These are phyloP conservation scores for Pulveroboletus sp. DNA, from an alignment of 768 basidiomycete genomes.

Conservation along the genomic window DNA sequence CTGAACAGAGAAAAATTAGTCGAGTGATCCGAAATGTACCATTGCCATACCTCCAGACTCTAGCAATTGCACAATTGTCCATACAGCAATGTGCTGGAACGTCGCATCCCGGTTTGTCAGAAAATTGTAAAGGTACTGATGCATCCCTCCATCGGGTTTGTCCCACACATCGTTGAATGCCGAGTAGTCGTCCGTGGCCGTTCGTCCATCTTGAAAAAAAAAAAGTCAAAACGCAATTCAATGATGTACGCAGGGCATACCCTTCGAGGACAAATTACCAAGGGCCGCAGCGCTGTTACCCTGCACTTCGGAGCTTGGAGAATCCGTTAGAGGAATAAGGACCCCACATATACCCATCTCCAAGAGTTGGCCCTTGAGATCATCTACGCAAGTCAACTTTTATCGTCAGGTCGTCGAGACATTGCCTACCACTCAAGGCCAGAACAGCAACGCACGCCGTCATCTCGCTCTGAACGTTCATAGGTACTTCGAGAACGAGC, in stretches of 20 bases:
- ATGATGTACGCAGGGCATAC: conserved; percentile 34
- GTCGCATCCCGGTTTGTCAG: conserved; percentile 90
- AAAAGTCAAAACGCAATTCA: neutral
- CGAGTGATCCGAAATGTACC: neutral
- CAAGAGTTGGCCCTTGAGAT: conserved; percentile 91
- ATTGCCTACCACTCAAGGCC: conserved; percentile 79
- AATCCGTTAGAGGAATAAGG: conserved; percentile 93
- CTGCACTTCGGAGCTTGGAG: conserved; percentile 94
- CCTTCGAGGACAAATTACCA: conserved; percentile 96
- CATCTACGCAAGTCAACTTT: conserved; percentile 52
- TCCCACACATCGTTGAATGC: conserved; percentile 99
- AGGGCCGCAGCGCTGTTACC: conserved; percentile 98
- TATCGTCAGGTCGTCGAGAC: neutral
- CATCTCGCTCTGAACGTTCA: conserved; percentile 99
- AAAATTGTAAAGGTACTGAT: conserved; percentile 91
- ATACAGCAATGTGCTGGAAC: conserved; percentile 99
- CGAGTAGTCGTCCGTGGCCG: conserved; percentile 82
- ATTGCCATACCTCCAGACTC: conserved; percentile 78
- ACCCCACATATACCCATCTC: conserved; percentile 99
- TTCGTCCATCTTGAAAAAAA: conserved; percentile 57
- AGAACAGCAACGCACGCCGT: conserved; percentile 97
- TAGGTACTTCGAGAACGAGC: conserved; percentile 88
- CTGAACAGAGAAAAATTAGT: conserved; percentile 34
- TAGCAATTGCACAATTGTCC: conserved; percentile 96
- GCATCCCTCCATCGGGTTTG: conserved; percentile 95